Conservation (phyloP, 805 yeast species). For the Spathaspora girioi region DNA sequence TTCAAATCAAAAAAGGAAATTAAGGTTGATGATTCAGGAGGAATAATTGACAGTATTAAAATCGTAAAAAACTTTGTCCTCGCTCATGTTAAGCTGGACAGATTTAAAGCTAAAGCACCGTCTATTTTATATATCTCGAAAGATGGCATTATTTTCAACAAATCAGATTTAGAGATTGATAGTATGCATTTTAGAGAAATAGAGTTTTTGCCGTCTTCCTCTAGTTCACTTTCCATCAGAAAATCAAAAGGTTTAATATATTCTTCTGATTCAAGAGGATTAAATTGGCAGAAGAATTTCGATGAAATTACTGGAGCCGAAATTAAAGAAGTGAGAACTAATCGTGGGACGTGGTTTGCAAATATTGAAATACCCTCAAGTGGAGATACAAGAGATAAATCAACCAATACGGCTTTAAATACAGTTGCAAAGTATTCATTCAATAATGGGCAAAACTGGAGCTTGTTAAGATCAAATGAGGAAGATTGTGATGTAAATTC, state of each 20-base stretch:
- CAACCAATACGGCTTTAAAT: slow-evolving; percentile 22
- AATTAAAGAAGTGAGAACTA: slow-evolving; percentile 42
- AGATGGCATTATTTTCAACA: slow-evolving; percentile 39
- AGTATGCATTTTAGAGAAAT: slow-evolving; percentile 26
- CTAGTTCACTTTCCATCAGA: slow-evolving; percentile 33
- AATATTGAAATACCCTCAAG: slow-evolving; percentile 24
- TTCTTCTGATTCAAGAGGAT: slow-evolving; percentile 56
- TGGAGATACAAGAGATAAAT: slow-evolving; percentile 27
- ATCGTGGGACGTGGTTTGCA: slow-evolving; percentile 65
- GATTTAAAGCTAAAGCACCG: slow-evolving; percentile 33
- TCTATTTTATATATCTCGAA: slow-evolving; percentile 43
- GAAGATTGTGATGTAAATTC: slow-evolving; percentile 39
- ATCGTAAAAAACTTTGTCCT: slow-evolving; percentile 41
- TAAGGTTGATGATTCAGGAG: slow-evolving; percentile 22
- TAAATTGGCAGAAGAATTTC: slow-evolving; percentile 43
- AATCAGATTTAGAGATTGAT: slow-evolving; percentile 38
- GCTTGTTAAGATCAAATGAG: slow-evolving; percentile 39
- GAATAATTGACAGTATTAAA: slow-evolving; percentile 29
- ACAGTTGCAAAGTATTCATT: slow-evolving; percentile 38
- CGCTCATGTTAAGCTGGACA: slow-evolving; percentile 39
- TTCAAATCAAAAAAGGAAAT: slow-evolving; percentile 31
- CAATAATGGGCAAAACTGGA: slow-evolving; percentile 56
- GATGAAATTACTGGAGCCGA: slow-evolving; percentile 40
- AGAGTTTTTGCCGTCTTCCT: slow-evolving; percentile 39
- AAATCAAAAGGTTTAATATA: slow-evolving; percentile 28